Base-by-base conservation (phyloP, 495 filamentous ascomycete genomes). In the Pyrenopolyporus hunteri region DNA sequence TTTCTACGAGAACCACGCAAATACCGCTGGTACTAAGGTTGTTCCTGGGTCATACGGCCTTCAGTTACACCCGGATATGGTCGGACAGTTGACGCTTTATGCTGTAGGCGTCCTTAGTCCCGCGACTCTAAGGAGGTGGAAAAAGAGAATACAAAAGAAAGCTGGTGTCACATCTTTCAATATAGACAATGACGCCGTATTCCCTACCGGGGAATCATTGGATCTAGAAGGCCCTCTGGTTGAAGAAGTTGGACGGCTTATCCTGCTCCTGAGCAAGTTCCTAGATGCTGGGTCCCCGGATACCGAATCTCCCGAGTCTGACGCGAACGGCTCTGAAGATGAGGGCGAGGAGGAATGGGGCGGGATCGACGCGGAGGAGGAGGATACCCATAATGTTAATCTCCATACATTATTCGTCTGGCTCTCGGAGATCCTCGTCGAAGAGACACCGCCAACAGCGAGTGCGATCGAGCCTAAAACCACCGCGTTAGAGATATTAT, bases 341-440 rank as follows among this genome's bases (percentile, higher is more conserved):
- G n/a, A n/a, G n/a, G 68, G 69, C 1, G 70, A 73, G 35, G 74
- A 75, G 42, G 75, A 71, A 54, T 74, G 70, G 19, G 79, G 79
- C 23, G 66, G 68, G 13, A 76, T 80, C 22, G 74, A 75, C 11
- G 74, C 70, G 7, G 78, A 78, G 17, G 78, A 82, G 31, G 79
- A 83, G 32, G 74, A 78, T 3, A 68, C 70, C 42, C 45, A 67
- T 25, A 66, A 32, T 47, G 74, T 64, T 59, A 73, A 66, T n/a
- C 76, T 96, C 31, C 76, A 81, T 39, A 91, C 88, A 69, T 79
- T 98, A 51, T 86, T 96, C 62, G 78, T 79, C 45, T 87, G 90
- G 71, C 81, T 93, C 3, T 87, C 89, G 0, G 83, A 82, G 55
- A 84, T 97, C 43, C 78, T 98, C 28, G 85, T 95, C 22, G 85